Percentiles rank a stretch among this genome's conserved stretches.
phyloP scores from a whole-genome alignment of 352 stramenopile genomes.

The Phytophthora podocarpi region DNA sequence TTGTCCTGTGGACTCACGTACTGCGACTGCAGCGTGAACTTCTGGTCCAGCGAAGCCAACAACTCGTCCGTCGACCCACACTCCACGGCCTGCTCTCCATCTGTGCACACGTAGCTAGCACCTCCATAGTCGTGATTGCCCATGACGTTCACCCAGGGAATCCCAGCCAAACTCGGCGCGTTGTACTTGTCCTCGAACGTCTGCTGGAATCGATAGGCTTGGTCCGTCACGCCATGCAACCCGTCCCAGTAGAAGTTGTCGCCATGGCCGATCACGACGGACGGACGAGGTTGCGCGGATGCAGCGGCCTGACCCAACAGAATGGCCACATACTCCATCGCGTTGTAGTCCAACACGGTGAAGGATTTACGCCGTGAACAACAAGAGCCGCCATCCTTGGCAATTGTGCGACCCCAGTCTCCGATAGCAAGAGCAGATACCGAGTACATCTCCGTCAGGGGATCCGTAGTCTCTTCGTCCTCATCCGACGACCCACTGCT shows the following conservation, averaged over 20 bases:
- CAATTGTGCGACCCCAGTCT: constrained; percentile 74
- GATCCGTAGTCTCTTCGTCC: constrained; percentile 40
- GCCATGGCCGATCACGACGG: constrained; percentile 61
- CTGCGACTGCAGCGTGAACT: constrained; percentile 75
- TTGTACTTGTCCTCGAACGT: constrained; percentile 85
- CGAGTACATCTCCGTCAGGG: constrained; percentile 46
- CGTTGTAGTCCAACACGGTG: constrained; percentile 71
- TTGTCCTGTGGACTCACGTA: constrained; percentile 84
- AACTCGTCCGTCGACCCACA: constrained; percentile 56
- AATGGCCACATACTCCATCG: constrained; percentile 68
- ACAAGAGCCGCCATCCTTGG: constrained; percentile 65
- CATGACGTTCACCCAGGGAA: constrained; percentile 87
- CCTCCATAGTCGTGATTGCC: constrained; percentile 89
- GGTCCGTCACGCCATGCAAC: constrained; percentile 56
- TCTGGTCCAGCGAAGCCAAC: constrained; percentile 56
- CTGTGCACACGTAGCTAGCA: constrained; percentile 73
- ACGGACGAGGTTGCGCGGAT: constrained; percentile 32
- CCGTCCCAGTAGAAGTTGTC: constrained; percentile 89
- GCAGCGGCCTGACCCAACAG: constrained; percentile 56
- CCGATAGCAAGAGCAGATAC: constrained; percentile 71
- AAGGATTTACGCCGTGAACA: constrained; percentile 61
- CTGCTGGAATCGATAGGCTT: constrained; percentile 70
- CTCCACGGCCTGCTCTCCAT: constrained; percentile 39
- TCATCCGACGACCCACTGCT: constrained; percentile 28
- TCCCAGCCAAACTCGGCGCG: constrained; percentile 44